These are phyloP conservation scores for Teratosphaeria gauchensis DNA, from an alignment of 2,329 filamentous ascomycete genomes.

Conservation along the genomic window DNA sequence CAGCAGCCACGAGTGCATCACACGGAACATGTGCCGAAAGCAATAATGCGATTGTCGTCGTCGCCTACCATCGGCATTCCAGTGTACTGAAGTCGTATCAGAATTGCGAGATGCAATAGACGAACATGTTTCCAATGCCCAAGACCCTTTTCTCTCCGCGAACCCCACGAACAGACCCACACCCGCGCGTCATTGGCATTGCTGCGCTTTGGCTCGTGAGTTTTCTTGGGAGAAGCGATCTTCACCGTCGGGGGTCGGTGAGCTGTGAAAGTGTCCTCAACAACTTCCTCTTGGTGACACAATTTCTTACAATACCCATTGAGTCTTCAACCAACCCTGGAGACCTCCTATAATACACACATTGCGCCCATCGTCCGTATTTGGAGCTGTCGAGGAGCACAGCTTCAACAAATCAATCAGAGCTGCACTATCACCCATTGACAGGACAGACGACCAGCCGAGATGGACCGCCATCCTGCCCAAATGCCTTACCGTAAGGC, in stretches of 20 bases:
- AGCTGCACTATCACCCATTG: not conserved
- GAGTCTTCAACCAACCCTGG: not conserved
- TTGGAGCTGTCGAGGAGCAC: not conserved
- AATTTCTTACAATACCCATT: not conserved
- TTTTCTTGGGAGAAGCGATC: not conserved
- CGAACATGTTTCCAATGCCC: not conserved
- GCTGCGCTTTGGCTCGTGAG: not conserved
- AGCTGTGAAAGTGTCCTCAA: not conserved
- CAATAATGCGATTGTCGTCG: not conserved
- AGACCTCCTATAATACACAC: not conserved
- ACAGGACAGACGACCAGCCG: not conserved
- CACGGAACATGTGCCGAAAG: no score
- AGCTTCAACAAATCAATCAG: no score
- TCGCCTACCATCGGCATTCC: not conserved
- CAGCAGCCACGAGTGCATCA: no score
- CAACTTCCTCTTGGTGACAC: not conserved
- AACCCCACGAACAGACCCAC: not conserved
- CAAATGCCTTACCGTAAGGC: constrained; percentile 11
- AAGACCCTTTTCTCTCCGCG: not conserved
- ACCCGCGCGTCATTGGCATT: not conserved
- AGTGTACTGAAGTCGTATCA: not conserved
- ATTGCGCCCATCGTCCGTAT: not conserved
- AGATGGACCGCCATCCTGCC: not conserved
- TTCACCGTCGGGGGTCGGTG: not conserved
- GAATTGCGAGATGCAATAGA: not conserved